phyloP scores from a whole-genome alignment of 2,329 filamentous ascomycete species.

The Ophiostoma triangulosporum region DNA sequence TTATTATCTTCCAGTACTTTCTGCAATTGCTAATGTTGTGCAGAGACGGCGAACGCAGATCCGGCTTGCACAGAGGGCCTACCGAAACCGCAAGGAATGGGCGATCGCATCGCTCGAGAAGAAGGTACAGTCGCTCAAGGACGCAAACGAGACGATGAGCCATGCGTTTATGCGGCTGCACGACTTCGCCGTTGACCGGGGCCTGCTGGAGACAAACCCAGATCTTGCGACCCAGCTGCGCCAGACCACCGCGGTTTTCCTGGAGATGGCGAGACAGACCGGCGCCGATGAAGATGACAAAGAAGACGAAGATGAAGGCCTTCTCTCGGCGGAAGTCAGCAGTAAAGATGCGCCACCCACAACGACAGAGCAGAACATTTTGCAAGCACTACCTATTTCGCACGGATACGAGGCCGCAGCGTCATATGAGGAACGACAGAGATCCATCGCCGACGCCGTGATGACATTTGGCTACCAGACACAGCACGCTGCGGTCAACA shows the following conservation, averaged over 20 bases:
- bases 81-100: slow-evolving; percentile 71
- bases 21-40: slow-evolving; percentile 19
- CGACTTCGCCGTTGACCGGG: slow-evolving; percentile 43
- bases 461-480: slow-evolving; percentile 7
- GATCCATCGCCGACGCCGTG: slow-evolving; percentile 3
- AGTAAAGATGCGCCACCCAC: not conserved
- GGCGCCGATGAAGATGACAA: slow-evolving; percentile 25
- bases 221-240: slow-evolving; percentile 44
- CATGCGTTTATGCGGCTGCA: slow-evolving; percentile 55
- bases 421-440: slow-evolving; percentile 1
- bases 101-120: slow-evolving; percentile 62
- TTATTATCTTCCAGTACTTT: no score
- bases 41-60: slow-evolving; percentile 75
- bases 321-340: not conserved
- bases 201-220: slow-evolving; percentile 43
- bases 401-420: not conserved
- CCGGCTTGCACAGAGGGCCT: slow-evolving; percentile 71
- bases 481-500: not conserved
- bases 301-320: not conserved
- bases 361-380: not conserved
- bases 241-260: slow-evolving; percentile 43
- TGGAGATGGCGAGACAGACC: slow-evolving; percentile 36
- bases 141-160: slow-evolving; percentile 60
- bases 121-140: slow-evolving; percentile 54
- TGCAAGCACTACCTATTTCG: not conserved